Conservation (phyloP, 169 alveolate species). For the Plasmodium gonderi region DNA sequence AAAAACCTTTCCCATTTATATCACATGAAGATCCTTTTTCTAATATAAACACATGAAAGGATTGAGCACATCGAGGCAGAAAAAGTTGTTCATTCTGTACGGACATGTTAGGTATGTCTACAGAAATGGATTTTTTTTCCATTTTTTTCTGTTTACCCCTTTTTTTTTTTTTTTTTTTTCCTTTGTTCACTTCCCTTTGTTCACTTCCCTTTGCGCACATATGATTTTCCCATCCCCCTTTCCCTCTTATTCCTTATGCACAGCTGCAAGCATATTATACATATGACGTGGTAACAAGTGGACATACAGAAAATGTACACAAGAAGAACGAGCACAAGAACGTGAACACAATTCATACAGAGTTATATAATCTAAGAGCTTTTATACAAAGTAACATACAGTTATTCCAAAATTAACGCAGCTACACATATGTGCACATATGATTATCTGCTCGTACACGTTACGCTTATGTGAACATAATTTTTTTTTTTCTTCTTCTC, state of each 20-base stretch:
- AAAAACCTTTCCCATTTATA: constrained; percentile 9
- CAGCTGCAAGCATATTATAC: no score
- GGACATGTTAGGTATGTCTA: constrained; percentile 3
- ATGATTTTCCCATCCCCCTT: no score
- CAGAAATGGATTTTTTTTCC: not conserved
- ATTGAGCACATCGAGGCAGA: constrained; percentile 7
- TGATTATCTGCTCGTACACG: not conserved
- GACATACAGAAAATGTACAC: not conserved
- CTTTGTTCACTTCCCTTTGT: no score
- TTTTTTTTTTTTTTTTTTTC: not conserved
- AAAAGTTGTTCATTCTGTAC: not conserved
- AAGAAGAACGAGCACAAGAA: no score
- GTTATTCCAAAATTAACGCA: not conserved
- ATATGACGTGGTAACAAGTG: not conserved
- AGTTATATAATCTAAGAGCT: no score
- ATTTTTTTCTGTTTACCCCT: not conserved
- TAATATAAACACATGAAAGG: constrained; percentile 23
- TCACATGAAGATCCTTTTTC: constrained; percentile 26
- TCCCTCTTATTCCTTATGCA: not conserved
- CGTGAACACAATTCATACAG: not conserved
- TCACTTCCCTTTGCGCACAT: no score
- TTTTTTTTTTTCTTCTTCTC: not conserved
- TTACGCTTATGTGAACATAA: not conserved
- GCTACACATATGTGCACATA: not conserved
- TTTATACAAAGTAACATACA: not conserved